Conservation (phyloP, 2,329 filamentous ascomycete genomes). For the Fusarium hostae region DNA sequence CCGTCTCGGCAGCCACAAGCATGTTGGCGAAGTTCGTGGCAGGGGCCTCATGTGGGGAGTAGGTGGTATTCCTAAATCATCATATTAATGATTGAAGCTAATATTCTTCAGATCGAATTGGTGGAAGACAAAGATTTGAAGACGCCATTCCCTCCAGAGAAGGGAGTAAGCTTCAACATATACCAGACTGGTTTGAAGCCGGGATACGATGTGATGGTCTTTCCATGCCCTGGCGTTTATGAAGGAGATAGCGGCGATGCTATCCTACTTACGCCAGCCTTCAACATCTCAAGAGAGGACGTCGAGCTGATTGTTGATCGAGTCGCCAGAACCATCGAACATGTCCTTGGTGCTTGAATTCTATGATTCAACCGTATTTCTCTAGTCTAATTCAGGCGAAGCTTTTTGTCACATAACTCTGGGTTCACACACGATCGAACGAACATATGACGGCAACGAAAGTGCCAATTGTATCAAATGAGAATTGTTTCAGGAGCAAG, state of each 20-base stretch:
- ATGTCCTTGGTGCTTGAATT: too few relatives aligned
- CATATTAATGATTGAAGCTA: too few relatives aligned
- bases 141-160: neutral
- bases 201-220: neutral
- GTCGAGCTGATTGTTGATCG: neutral
- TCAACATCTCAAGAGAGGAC: constrained; percentile 1
- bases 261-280: constrained; percentile 1
- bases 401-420: too few relatives aligned
- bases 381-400: too few relatives aligned
- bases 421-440: too few relatives aligned
- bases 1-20: neutral
- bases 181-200: neutral
- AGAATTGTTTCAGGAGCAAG: too few relatives aligned
- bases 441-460: too few relatives aligned
- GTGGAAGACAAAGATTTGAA: constrained; percentile 4
- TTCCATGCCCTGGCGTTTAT: neutral
- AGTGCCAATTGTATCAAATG: too few relatives aligned
- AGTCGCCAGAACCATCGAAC: too few relatives aligned
- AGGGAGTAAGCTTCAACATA: neutral
- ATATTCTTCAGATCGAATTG: neutral
- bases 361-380: too few relatives aligned
- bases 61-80: neutral
- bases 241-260: constrained; percentile 9
- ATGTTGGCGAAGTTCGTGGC: constrained; percentile 32
- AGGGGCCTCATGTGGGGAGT: constrained; percentile 27